Base-by-base conservation (phyloP, 1,284 basidiomycete genomes). In the Tausonia pullulans region DNA sequence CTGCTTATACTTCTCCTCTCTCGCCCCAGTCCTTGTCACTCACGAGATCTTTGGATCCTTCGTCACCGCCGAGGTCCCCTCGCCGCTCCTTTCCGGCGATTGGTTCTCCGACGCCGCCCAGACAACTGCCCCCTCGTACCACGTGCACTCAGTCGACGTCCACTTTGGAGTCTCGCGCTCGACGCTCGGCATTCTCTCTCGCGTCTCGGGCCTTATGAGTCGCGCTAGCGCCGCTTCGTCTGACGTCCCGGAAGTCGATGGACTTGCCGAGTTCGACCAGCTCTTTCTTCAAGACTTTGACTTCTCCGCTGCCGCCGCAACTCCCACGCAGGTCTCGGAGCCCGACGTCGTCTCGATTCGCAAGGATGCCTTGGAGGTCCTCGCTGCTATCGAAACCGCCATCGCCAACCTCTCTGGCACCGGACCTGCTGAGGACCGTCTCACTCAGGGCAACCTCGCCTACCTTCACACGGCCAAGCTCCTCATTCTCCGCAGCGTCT, bases 31-130 rank as follows among this genome's bases (percentile, higher is more conserved):
- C 45, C 63, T 64, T 39, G 63, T 58, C 40, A 41, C 39, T 14
- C 59, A 64, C 52, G 63, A 64, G 51, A 45, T 64, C 14, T 48
- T 64, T 59, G 58, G 49, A 8, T 58, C 56, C 9, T 48, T 64
- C 9, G 58, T 64, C n/a, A n/a, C 52, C 0, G 58, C 41, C 27
- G 27, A 27, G 27, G 27, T 27, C 27, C 27, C 27, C 27, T 27
- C 27, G 27, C 27, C 27, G 27, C 27, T 27, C 27, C 27, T 27
- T 27, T 27, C 27, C 27, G 27, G 27, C 27, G 27, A 27, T 27
- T 27, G 27, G 27, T 27, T 27, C 27, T 27, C 27, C 27, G 48
- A 40, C 48, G 27, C 49, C 44, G 49, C 27, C 41, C 27, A 27
- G 27, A 27, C 27, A 27, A 27, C 27, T 27, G 27, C 27, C 27